Base-by-base conservation (phyloP, 805 yeast genomes). In the Debaryomyces prosopidis region DNA sequence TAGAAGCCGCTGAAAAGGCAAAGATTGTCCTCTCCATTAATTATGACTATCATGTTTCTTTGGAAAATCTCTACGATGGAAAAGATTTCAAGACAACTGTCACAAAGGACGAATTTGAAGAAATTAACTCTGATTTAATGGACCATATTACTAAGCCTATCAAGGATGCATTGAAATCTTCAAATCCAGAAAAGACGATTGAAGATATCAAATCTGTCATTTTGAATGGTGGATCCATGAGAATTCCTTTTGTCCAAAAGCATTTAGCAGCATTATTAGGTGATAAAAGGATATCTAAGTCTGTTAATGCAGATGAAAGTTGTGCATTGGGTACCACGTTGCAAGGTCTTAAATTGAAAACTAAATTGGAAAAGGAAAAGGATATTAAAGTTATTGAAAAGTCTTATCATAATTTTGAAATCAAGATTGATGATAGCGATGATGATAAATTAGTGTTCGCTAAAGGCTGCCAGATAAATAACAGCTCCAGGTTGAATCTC, bases 231-330 rank as follows among this genome's bases (percentile, higher is more conserved):
- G 99, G 99, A 1, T 81, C 96, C 0, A 82, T 92, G 5, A 81
- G 99, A 62, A 87, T 89, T 26, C 99, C 99, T 12, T 77, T 87
- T 57, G 86, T 94, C 39, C 94, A 89, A 65, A 75, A 79, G 45
- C 79, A 76, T 43, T 68, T 89, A 47, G 49, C 62, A 1, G 60
- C 77, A 2, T 69, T 82, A 36, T 68, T 84, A 35, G 89, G 85
- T 1, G 80, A 80, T 15, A 84, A 80, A 2, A 69, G 60, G 49
- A 73, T 91, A 33, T 76, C 96, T 17, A 89, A 85, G 63, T 88
- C 85, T 42, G 95, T 94, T 37, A 94, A 94, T 65, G 94, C 99
- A 0, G 99, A 94, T 66, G 99, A 94, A 69, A 84, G 97, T 37
- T 89, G 89, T 42, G 96, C 89, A 11, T 75, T 88, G 55, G 99